Conservation (phyloP, 1,284 basidiomycete species). For the Abortiporus biennis region DNA sequence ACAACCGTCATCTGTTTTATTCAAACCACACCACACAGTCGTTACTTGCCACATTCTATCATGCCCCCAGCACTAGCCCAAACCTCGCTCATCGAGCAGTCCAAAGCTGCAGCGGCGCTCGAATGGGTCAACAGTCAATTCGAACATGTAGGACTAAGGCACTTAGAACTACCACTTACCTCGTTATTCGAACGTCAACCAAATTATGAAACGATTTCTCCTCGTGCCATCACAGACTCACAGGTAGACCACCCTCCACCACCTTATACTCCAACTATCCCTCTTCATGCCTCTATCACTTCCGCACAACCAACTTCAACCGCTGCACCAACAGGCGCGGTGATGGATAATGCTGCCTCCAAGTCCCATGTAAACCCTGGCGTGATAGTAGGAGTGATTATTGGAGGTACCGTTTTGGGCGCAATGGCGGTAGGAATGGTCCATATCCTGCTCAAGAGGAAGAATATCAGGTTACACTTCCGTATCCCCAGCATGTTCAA, state of each 20-base stretch:
- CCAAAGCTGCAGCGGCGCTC: too few species aligned
- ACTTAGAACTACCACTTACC: too few species aligned
- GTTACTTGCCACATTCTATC: too few species aligned
- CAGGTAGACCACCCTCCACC: constrained; percentile 13
- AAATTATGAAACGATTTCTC: too few species aligned
- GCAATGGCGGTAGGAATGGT: constrained; percentile 1
- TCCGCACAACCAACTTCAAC: background rate
- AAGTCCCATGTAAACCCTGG: constrained; percentile 9
- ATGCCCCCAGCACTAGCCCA: background rate
- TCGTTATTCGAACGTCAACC: too few species aligned
- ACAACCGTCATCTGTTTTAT: too few species aligned
- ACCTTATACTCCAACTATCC: constrained; percentile 10
- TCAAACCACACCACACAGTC: too few species aligned
- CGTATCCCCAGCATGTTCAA: background rate
- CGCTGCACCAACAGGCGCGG: too few species aligned
- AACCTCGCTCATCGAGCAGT: too few species aligned
- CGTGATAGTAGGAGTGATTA: constrained; percentile 9
- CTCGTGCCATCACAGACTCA: too few species aligned
- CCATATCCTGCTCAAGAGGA: constrained; percentile 6
- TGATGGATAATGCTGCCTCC: background rate
- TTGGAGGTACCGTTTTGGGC: constrained; percentile 5
- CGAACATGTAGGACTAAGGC: too few species aligned
- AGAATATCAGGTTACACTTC: constrained; percentile 4
- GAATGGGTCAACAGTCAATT: background rate
- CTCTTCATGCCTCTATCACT: constrained; percentile 11